Evolutionary conservation across 2,329 filamentous ascomycete genomes (phyloP), one percentile per base, ranked within the genome.

Genomic region (Dryadomyces quercivorus): DNA sequence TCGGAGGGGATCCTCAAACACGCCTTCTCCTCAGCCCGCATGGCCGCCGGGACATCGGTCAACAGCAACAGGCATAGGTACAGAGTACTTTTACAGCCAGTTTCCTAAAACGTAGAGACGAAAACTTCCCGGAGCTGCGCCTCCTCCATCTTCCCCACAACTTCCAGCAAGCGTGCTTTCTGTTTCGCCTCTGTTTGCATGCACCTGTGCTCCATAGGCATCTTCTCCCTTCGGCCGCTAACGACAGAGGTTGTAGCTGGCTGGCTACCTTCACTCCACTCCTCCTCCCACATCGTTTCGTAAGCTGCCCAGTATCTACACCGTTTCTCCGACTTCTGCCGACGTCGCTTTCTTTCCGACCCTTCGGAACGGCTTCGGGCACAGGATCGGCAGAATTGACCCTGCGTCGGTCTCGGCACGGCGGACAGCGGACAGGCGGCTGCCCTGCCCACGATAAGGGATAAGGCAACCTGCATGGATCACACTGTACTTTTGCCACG

Each of bases 251-350:
- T 4, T n/a, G 38, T 15, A 42, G 26, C 26, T 31, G 42, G 16
- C 7, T n/a, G 18, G 42, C 42, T 18, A 44, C n/a, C 4, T 8
- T 40, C n/a, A n/a, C 36, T 40, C 36, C 15, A 16, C 36, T 16
- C 36, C 15, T 6, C 34, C 12, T 40, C 36, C 36, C 36, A 13
- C 15, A 3, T 40, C 36, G 10, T 13, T 16, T 40, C 36, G 36
- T 16, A 40, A 16, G 10, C 36, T 13, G 36, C 12, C 6, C 10
- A 16, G 15, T 31, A 5, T 31, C 26, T 31, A 31, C 26, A 21
- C 48, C 48, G 48, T 20, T 21, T 22, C 40, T 43, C 53, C 55
- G 51, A 56, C 51, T 56, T 56, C 47, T 51, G 43, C 55, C 55
- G 50, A 51, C 22, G 15, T 12, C 10, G n/a, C 10, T 38, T 44